Evolutionary conservation across 2,329 filamentous ascomycete species (phyloP), one percentile per base, ranked within the genome.

Genomic region (Nothophoma quercina): DNA sequence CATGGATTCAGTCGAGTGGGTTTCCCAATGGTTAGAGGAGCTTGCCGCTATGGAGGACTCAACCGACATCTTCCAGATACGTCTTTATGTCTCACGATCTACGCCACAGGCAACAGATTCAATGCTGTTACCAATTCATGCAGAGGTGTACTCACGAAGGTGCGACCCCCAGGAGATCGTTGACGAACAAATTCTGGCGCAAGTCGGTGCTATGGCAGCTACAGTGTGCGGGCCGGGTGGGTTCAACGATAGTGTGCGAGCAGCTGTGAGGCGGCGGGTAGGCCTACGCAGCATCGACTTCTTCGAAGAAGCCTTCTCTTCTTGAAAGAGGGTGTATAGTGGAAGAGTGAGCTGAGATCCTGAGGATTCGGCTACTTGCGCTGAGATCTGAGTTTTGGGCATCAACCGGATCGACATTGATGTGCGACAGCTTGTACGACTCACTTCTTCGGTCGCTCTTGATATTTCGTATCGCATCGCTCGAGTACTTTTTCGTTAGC

Each of bases 131-230:
- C 39, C 51, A 2, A 16, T 18, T 16, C 38, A 88, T 1, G 90
- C 96, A 49, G 89, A 91, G 75, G 91, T 96, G 85, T 89, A 89
- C 69, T 87, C 90, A 1, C 91, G 91, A 2, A 86, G 91, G 56
- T 92, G 92, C 8, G 90, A 95, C 65, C 83, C 93, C 40, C 81
- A 85, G 8, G 84, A 88, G 0, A 77, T 97, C 13, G 77, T 97
- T 26, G 81, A 85, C 58, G 88, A 88, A 74, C 92, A 96, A 76
- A 86, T 91, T 1, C 81, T 86, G 62, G 83, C 88, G 62, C 89
- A 93, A 72, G 78, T 89, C 43, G 93, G 93, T 4, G 90, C 91
- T 36, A 93, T 96, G 89, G 88, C 84, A 7, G 91, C 97, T 26
- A 88, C 88, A 8, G 88, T 91, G 2, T 91, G 89, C 67, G 89